Evolutionary conservation across 495 filamentous ascomycete genomes (phyloP).

Genomic region (Aspergillus sparsus): DNA sequence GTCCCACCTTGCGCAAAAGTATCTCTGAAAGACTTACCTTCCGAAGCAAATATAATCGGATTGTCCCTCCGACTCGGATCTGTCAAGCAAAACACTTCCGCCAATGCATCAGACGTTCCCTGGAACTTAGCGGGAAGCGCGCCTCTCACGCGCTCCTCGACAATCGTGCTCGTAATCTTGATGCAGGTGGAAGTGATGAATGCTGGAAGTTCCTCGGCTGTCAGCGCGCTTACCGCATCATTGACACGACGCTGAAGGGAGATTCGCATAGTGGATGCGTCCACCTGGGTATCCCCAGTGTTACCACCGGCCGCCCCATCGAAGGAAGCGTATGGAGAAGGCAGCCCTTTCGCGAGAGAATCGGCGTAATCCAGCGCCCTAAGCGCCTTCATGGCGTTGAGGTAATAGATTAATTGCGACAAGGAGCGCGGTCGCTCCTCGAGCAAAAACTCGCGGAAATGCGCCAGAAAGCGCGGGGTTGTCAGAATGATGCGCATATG

Average conservation of each 20-base stretch:
- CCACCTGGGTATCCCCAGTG: constrained; percentile 39
- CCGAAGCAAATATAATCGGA: constrained; percentile 76
- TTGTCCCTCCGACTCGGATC: constrained; percentile 74
- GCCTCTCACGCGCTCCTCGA: constrained; percentile 38
- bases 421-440: constrained; percentile 72
- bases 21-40: constrained; percentile 51
- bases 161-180: constrained; percentile 38
- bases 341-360: constrained; percentile 34
- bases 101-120: constrained; percentile 67
- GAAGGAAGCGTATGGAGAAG: constrained; percentile 39
- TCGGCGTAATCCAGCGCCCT: constrained; percentile 72
- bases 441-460: constrained; percentile 67
- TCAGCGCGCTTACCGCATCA: constrained; percentile 59
- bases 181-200: constrained; percentile 58
- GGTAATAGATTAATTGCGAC: constrained; percentile 63
- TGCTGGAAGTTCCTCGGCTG: constrained; percentile 66
- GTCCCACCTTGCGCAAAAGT: no score
- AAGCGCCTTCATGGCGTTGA: constrained; percentile 65
- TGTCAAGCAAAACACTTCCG: constrained; percentile 75
- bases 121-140: constrained; percentile 43
- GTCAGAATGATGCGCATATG: constrained; percentile 63
- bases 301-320: constrained; percentile 37
- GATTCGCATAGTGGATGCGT: constrained; percentile 37
- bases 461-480: constrained; percentile 64
- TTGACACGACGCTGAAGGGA: constrained; percentile 59